Evolutionary conservation across 306 rosid genomes (phyloP), one percentile per base, ranked within the genome.

Genomic region (Crotalaria pallida): DNA sequence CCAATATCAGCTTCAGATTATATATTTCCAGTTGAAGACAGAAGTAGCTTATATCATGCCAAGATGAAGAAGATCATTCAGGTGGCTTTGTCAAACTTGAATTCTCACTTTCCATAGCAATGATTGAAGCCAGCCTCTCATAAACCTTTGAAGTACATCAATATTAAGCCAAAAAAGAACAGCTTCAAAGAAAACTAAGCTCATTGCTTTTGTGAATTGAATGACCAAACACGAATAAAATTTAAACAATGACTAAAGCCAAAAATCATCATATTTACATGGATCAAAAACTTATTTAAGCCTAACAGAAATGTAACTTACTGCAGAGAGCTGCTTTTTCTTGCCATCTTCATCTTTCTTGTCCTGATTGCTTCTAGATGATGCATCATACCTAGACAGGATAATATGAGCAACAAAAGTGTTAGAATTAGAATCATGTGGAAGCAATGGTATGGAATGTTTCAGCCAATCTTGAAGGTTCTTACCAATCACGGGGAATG

Each of bases 401-500:
- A 57, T 36, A 67, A 50, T 27, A 73, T 7, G 69, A 48, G 23
- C 40, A 61, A 34, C 26, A 45, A 74, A 47, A 57, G 24, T 52
- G 43, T 18, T 23, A n/a, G n/a, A n/a, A n/a, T n/a, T n/a, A 49
- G 40, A 67, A 71, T 41, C 41, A 63, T n/a, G 21, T 34, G 48
- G 21, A 63, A 23, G 52, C 29, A 34, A 33, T 43, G 10, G 49
- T 19, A 33, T 5, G 23, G 48, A 41, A 71, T 9, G 12, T 74
- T 55, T 40, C 50, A 31, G n/a, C n/a, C 67, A 9, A 53, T 67
- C 52, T 8, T 34, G 45, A 27, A 72, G 33, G 26, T 71, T 61
- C 84, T 68, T 73, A 93, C 98, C 98, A 93, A 68, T 93, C 87
- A 78, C 97, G 97, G 36, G 98, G 98, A 82, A 90, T 84, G 77